phyloP scores from a whole-genome alignment of 2,329 filamentous ascomycete species.

The Penicillium expansum region DNA sequence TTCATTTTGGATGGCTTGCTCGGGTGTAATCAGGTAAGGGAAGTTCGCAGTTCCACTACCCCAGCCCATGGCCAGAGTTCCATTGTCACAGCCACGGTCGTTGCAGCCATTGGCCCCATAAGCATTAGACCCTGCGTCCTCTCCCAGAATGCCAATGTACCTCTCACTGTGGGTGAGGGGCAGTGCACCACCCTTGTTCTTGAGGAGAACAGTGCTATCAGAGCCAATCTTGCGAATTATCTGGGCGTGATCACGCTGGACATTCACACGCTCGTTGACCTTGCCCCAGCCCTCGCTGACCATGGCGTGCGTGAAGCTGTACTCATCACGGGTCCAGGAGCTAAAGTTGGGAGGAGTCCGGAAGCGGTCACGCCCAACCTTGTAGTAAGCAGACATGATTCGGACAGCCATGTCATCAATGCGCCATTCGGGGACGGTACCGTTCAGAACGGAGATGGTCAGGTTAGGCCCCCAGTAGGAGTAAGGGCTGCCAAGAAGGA shows the following conservation, averaged over 20 bases:
- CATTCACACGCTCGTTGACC: constrained; percentile 80
- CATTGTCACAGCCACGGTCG: constrained; percentile 63
- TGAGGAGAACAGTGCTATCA: constrained; percentile 82
- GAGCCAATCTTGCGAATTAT: constrained; percentile 75
- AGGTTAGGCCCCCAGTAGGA: constrained; percentile 85
- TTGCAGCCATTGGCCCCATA: constrained; percentile 75
- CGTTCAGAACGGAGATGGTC: constrained; percentile 83
- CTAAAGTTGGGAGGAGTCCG: constrained; percentile 72
- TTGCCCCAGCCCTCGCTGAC: constrained; percentile 59
- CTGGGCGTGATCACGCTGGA: constrained; percentile 69
- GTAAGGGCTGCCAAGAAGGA: constrained; percentile 66
- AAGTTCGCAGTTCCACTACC: constrained; percentile 60
- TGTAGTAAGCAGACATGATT: constrained; percentile 66
- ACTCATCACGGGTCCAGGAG: constrained; percentile 79
- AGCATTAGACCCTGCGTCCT: constrained; percentile 74
- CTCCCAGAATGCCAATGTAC: constrained; percentile 74
- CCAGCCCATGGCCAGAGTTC: constrained; percentile 63
- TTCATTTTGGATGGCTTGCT: constrained; percentile 63
- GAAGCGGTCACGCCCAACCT: constrained; percentile 56
- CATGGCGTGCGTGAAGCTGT: constrained; percentile 64
- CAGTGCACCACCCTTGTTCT: constrained; percentile 68
- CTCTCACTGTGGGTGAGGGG: constrained; percentile 73
- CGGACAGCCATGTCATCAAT: constrained; percentile 90
- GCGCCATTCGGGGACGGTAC: constrained; percentile 81
- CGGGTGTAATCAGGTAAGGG: constrained; percentile 62